Conservation (phyloP, 306 rosid species). For the Inga leiocalycina region DNA sequence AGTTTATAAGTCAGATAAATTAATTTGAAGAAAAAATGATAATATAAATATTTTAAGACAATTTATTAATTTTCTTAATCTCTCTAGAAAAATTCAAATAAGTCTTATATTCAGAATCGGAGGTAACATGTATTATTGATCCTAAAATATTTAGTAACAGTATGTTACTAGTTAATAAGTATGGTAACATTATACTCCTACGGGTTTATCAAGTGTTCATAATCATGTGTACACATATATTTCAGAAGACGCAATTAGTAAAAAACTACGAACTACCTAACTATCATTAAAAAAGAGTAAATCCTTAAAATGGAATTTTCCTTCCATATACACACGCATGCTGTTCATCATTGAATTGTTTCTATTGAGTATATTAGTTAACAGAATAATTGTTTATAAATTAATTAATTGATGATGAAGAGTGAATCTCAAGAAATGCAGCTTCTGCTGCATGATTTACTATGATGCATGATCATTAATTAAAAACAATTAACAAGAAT, state of each 20-base stretch:
- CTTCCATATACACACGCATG: background rate
- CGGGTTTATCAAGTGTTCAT: background rate
- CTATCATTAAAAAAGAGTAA: background rate
- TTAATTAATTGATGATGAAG: background rate
- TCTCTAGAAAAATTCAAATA: too few species aligned
- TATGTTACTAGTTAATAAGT: too few species aligned
- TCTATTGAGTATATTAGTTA: background rate
- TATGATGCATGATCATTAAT: background rate
- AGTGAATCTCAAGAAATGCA: slow-evolving; percentile 14
- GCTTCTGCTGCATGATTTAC: slow-evolving; percentile 8
- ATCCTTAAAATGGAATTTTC: background rate
- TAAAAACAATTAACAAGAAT: too few species aligned
- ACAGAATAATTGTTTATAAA: background rate
- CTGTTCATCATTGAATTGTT: background rate
- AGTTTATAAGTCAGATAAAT: too few species aligned
- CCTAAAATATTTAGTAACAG: too few species aligned
- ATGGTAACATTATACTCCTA: too few species aligned
- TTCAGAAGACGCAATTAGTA: background rate
- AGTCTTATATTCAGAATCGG: too few species aligned
- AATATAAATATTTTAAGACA: too few species aligned
- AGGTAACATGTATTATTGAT: too few species aligned
- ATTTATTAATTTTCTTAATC: too few species aligned
- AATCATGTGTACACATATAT: background rate
- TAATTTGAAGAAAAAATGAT: too few species aligned
- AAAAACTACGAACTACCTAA: background rate